Conservation (phyloP, 108 stramenopile genomes). For the Fistulifera solaris region DNA sequence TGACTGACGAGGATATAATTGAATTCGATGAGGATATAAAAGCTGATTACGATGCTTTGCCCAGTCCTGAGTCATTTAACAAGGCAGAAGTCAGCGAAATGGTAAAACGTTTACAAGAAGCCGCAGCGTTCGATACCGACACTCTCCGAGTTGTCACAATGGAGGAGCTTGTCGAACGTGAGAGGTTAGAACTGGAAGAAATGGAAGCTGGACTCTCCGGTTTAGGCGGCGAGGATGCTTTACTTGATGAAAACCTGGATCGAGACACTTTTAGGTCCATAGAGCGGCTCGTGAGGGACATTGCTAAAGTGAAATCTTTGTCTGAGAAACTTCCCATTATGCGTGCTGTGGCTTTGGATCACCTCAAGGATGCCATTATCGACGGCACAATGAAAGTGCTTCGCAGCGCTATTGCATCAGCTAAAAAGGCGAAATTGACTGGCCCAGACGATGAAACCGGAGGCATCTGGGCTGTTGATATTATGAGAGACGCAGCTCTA, state of each 20-base stretch:
- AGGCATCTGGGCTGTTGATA: constrained; percentile 66
- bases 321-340: constrained; percentile 32
- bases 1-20: constrained; percentile 76
- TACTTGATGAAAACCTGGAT: constrained; percentile 35
- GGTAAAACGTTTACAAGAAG: constrained; percentile 65
- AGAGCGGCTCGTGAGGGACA: constrained; percentile 53
- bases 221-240: constrained; percentile 44
- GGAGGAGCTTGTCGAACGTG: constrained; percentile 54
- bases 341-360: constrained; percentile 46
- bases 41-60: constrained; percentile 73
- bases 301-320: constrained; percentile 33
- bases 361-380: constrained; percentile 68
- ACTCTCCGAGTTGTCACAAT: constrained; percentile 58
- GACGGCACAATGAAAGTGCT: constrained; percentile 85
- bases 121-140: constrained; percentile 68
- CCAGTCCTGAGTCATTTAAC: constrained; percentile 64
- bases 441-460: constrained; percentile 65
- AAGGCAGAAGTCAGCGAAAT: constrained; percentile 63
- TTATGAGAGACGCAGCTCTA: constrained; percentile 71
- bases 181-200: constrained; percentile 33
- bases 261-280: constrained; percentile 28
- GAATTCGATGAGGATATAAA: constrained; percentile 84
- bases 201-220: constrained; percentile 55
- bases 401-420: constrained; percentile 52
- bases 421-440: constrained; percentile 63